Conservation (phyloP, 129 eudicot genomes). For the Centaurea solstitialis region DNA sequence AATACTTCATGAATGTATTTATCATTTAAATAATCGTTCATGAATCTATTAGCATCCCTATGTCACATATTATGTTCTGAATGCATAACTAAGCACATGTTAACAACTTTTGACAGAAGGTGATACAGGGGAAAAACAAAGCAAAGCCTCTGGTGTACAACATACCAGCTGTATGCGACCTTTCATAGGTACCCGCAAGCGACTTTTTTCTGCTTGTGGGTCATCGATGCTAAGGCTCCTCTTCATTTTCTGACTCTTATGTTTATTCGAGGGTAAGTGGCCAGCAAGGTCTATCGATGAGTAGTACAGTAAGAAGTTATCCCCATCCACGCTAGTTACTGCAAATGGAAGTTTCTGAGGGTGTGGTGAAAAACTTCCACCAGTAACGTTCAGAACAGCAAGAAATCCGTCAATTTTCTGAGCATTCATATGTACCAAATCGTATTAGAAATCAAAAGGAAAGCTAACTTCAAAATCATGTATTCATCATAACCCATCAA, state of each 20-base stretch:
- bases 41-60: neutral
- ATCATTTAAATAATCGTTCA: neutral
- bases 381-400: conserved; percentile 85
- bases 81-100: neutral
- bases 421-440: conserved; percentile 15
- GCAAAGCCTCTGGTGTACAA: neutral
- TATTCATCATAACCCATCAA: conserved; percentile 3
- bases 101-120: neutral
- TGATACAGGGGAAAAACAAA: neutral
- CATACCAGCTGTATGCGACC: conserved; percentile 95
- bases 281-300: conserved; percentile 77
- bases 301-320: conserved; percentile 74
- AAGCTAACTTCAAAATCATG: neutral
- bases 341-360: conserved; percentile 97
- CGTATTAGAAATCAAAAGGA: neutral
- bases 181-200: conserved; percentile 85
- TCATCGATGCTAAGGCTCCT: conserved; percentile 54
- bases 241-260: conserved; percentile 49
- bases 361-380: conserved; percentile 88
- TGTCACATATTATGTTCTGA: neutral
- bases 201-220: conserved; percentile 52
- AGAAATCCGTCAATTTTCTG: conserved; percentile 98
- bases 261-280: conserved; percentile 45
- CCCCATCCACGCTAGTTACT: conserved; percentile 91
- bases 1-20: neutral